Percentiles rank a stretch among this genome's conserved stretches.
These are phyloP conservation scores for Salix exigua DNA, from an alignment of 345 rosid genomes.

Conservation along the genomic window DNA sequence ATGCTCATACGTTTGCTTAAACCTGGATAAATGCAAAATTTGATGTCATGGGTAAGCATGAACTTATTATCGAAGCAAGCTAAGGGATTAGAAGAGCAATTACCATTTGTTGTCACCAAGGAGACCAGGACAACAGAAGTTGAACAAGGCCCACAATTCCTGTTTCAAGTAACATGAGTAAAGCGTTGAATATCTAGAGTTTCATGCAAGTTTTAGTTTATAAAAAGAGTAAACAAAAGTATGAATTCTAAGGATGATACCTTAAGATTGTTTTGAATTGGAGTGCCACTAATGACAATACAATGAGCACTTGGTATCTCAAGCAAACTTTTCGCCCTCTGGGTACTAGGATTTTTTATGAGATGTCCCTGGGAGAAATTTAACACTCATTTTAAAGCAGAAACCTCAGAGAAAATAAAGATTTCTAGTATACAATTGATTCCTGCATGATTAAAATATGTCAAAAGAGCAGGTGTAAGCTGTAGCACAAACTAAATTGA, in stretches of 20 bases:
- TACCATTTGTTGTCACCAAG: slow-evolving; percentile 85
- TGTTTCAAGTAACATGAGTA: slow-evolving; percentile 23
- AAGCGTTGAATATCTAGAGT: neutral
- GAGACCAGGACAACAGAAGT: slow-evolving; percentile 85
- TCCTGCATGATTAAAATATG: neutral
- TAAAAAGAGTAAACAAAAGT: neutral
- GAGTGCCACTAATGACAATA: slow-evolving; percentile 88
- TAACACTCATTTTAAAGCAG: neutral
- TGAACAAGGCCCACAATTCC: slow-evolving; percentile 97
- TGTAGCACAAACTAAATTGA: neutral
- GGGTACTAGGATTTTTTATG: slow-evolving; percentile 92
- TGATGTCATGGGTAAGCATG: slow-evolving; percentile 19
- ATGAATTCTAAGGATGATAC: slow-evolving; percentile 38
- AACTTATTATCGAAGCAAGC: slow-evolving; percentile 13
- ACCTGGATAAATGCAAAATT: slow-evolving; percentile 43
- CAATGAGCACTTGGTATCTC: slow-evolving; percentile 91
- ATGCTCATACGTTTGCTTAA: slow-evolving; percentile 73
- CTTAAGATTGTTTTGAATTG: slow-evolving; percentile 94
- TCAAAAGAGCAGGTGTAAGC: neutral
- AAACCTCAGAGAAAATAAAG: neutral
- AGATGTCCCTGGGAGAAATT: slow-evolving; percentile 72
- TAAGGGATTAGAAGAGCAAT: slow-evolving; percentile 15
- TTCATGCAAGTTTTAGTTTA: slow-evolving; percentile 5
- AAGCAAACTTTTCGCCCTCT: slow-evolving; percentile 95
- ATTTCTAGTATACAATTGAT: neutral